phyloP scores from a whole-genome alignment of 306 rosid species.

The Pachyrhizus erosus region DNA sequence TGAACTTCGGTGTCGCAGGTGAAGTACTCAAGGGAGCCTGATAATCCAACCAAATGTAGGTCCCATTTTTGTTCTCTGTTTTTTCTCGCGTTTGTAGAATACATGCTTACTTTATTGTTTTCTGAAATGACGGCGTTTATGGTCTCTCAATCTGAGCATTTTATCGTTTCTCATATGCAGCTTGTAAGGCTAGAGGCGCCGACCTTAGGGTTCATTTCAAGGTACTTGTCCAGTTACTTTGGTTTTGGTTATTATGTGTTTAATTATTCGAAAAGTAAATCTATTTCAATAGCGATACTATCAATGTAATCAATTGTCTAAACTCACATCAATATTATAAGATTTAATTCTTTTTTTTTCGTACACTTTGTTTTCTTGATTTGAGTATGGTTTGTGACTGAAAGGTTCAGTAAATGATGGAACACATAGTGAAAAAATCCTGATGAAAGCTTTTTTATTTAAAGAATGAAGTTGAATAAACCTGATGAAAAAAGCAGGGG shows the following conservation, averaged over 20 bases:
- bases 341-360: too few relatives aligned
- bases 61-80: not conserved
- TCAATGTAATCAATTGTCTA: not conserved
- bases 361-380: too few relatives aligned
- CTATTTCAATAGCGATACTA: not conserved
- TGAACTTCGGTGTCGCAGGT: conserved; percentile 53
- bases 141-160: not conserved
- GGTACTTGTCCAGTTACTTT: conserved; percentile 47
- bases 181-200: conserved; percentile 92
- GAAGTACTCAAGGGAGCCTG: conserved; percentile 95
- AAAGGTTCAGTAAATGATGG: conserved; percentile 80
- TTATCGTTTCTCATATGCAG: conserved; percentile 47
- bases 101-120: too few relatives aligned
- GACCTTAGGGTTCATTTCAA: conserved; percentile 94
- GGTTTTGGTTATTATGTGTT: not conserved
- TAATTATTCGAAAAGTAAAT: not conserved
- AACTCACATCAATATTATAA: not conserved
- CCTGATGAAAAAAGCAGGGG: conserved; percentile 61
- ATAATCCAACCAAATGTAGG: conserved; percentile 88
- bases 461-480: not conserved
- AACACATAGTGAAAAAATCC: conserved; percentile 24
- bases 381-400: conserved; percentile 27
- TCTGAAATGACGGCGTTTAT: not conserved
- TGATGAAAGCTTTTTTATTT: too few relatives aligned
- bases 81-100: not conserved